These are phyloP conservation scores for Staphylotrichum longicolle DNA, from an alignment of 495 filamentous ascomycete species.

Conservation along the genomic window DNA sequence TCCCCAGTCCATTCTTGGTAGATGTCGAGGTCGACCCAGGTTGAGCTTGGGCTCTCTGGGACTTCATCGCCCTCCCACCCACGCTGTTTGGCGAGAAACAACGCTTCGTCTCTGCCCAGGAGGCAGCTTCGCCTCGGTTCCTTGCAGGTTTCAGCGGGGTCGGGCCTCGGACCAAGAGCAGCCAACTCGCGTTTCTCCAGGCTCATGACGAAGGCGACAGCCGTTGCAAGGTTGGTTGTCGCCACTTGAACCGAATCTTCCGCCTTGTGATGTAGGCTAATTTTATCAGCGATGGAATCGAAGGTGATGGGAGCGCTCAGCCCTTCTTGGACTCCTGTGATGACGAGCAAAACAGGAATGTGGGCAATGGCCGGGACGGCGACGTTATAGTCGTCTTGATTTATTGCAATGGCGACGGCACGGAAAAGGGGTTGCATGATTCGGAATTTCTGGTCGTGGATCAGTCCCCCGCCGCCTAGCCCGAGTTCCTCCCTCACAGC, in stretches of 20 bases:
- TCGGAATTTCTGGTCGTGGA: no score
- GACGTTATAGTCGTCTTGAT: neutral
- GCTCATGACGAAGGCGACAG: neutral
- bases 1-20: constrained; percentile 2
- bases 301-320: constrained; percentile 6
- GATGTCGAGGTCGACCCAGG: neutral
- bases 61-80: neutral
- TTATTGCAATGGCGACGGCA: neutral
- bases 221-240: neutral
- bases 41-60: neutral
- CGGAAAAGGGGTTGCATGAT: neutral
- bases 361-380: neutral
- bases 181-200: constrained; percentile 8
- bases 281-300: neutral
- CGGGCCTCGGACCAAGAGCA: neutral
- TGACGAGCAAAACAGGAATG: constrained; percentile 1
- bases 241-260: neutral
- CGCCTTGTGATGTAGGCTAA: neutral
- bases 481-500: no score
- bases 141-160: neutral
- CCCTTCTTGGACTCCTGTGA: neutral
- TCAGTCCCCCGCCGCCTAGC: neutral
- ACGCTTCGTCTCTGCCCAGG: neutral
- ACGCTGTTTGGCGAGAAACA: no score
- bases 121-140: neutral